Percentiles rank a stretch among this genome's conserved stretches.
These are phyloP conservation scores for Globomyces pollinis-pini DNA, from an alignment of 192 early-diverging fungal species.

Conservation along the genomic window DNA sequence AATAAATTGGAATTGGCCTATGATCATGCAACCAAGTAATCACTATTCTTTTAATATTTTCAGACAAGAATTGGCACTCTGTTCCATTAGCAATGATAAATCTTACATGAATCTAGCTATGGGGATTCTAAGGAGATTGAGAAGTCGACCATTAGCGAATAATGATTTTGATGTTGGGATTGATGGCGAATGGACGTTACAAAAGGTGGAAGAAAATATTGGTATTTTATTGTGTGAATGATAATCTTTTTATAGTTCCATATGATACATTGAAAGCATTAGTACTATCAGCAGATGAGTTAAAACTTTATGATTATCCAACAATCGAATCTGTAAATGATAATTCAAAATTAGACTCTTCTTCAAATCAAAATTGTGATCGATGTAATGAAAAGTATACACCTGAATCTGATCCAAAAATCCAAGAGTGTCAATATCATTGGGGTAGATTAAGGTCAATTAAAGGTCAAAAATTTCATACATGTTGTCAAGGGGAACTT, in stretches of 20 bases:
- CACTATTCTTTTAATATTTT: no score
- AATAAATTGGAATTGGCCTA: conserved; percentile 28
- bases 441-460: background rate
- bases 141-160: conserved; percentile 41
- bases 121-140: conserved; percentile 42
- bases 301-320: background rate
- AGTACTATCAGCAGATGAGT: background rate
- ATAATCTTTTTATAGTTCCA: no score
- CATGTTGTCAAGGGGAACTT: background rate
- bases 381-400: background rate
- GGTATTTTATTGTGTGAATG: no score
- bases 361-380: background rate
- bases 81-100: background rate
- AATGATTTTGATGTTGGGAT: conserved; percentile 49
- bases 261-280: background rate
- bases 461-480: background rate
- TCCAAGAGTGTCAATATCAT: background rate
- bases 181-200: conserved; percentile 45
- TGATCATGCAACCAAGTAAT: conserved; percentile 50
- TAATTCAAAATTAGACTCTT: background rate
- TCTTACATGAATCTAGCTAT: conserved; percentile 26
- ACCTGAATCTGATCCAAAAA: background rate
- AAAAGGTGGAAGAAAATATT: background rate
- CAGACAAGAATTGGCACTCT: conserved; percentile 18
- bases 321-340: background rate